phyloP scores from a whole-genome alignment of 352 stramenopile genomes.

The Hyphochytrium catenoides region DNA sequence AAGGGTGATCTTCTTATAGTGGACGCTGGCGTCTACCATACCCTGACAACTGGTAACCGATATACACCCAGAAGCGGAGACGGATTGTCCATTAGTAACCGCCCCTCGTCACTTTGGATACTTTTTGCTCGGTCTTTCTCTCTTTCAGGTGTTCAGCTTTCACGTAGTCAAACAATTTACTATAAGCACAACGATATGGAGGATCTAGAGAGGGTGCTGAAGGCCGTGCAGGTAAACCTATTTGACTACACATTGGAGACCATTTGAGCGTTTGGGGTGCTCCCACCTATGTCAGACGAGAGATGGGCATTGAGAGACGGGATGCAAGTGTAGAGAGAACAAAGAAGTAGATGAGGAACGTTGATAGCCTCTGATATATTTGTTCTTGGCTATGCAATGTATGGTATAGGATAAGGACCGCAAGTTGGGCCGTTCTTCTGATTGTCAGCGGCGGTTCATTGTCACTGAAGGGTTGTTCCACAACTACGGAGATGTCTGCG shows the following conservation, averaged over 20 bases:
- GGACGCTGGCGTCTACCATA: conserved; percentile 86
- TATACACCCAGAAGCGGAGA: too few relatives aligned
- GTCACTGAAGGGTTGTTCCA: conserved; percentile 93
- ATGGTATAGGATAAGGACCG: conserved; percentile 52
- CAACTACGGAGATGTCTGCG: conserved; percentile 83
- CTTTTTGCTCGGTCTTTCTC: too few relatives aligned
- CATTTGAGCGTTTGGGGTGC: background rate
- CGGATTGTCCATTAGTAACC: too few relatives aligned
- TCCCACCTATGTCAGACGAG: too few relatives aligned
- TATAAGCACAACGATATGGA: conserved; percentile 96
- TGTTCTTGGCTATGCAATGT: background rate
- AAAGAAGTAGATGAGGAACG: too few relatives aligned
- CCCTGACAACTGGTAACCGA: conserved; percentile 64
- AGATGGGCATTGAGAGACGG: too few relatives aligned
- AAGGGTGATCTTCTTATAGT: conserved; percentile 87
- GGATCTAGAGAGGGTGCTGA: conserved; percentile 78
- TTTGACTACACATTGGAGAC: background rate
- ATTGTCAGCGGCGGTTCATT: conserved; percentile 82
- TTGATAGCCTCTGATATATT: background rate
- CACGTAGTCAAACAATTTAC: conserved; percentile 72
- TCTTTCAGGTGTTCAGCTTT: conserved; percentile 72
- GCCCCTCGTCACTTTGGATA: too few relatives aligned
- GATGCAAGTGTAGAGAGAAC: too few relatives aligned
- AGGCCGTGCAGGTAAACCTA: conserved; percentile 23
- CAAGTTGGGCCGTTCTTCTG: conserved; percentile 35